Evolutionary conservation across 1,284 basidiomycete species (phyloP).

Genomic region (Ustilago cynodontis): DNA sequence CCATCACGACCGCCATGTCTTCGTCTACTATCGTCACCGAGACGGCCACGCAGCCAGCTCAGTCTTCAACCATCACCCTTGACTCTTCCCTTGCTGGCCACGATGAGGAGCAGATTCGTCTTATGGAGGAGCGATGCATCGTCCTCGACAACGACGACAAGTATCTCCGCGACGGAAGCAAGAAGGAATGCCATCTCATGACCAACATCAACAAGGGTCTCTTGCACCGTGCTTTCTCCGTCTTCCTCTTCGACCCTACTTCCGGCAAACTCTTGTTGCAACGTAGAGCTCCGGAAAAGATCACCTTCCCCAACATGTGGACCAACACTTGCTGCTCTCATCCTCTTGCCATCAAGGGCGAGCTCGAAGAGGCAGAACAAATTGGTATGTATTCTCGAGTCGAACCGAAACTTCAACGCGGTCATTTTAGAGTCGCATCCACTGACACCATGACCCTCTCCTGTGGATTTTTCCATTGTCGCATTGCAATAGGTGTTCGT

Average conservation of each 20-base stretch:
- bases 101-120: slow-evolving; percentile 74
- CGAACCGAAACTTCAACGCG: not conserved
- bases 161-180: slow-evolving; percentile 74
- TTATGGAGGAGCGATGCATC: slow-evolving; percentile 99
- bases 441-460: not conserved
- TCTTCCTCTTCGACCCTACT: slow-evolving; percentile 92
- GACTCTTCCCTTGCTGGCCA: slow-evolving; percentile 63
- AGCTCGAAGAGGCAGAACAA: slow-evolving; percentile 80
- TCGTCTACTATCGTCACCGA: slow-evolving; percentile 34
- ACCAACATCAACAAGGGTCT: slow-evolving; percentile 94
- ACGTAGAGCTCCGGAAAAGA: slow-evolving; percentile 95
- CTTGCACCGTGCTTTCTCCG: slow-evolving; percentile 97
- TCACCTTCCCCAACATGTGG: slow-evolving; percentile 99
- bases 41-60: slow-evolving; percentile 21
- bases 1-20: slow-evolving; percentile 16
- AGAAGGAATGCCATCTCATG: slow-evolving; percentile 99
- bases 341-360: slow-evolving; percentile 81
- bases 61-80: slow-evolving; percentile 33
- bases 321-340: slow-evolving; percentile 99
- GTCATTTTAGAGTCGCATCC: too few species aligned
- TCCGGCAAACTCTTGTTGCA: slow-evolving; percentile 96
- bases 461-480: not conserved
- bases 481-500: slow-evolving; percentile 75
- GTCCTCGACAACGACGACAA: slow-evolving; percentile 90
- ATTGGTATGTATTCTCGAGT: slow-evolving; percentile 68